Base-by-base conservation (phyloP, 495 filamentous ascomycete genomes). In the Aspergillus egyptiacus region DNA sequence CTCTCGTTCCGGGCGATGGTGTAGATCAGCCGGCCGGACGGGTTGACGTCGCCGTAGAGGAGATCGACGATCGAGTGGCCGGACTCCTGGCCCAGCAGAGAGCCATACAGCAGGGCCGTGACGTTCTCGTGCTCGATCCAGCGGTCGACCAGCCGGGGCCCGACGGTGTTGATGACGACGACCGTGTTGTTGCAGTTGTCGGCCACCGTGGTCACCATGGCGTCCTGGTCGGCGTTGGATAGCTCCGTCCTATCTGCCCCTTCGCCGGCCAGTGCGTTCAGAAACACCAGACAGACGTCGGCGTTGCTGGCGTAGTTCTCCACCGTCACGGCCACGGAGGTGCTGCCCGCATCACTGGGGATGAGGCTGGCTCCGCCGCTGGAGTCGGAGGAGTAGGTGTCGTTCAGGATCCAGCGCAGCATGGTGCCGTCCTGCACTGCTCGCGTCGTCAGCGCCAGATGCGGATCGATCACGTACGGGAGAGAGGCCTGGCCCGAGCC, bases 21-120 rank as follows among this genome's bases (percentile, higher is more conserved):
- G 56, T 89, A 89, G 0, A 83, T 82, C 3, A 90, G 70, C 30
- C 83, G 79, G 14, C 85, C 86, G 1, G 73, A 81, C 0, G 76
- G 77, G 28, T 73, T 78, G 9, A 64, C 60, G n/a, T 70, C 62
- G 10, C 83, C 83, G 59, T 83, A 85, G 1, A 87, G 64, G 13
- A 87, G 56, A 5, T 74, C 65, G 2, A 75, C 69, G 4, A 85
- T 57, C 0, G 81, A 72, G 17, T 69, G 70, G 1, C 82, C 82
- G 5, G 71, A 74, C 46, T 81, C 79, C 54, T 85, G 75, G 5
- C 83, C 82, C 0, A 81, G 20, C 74, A 72, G 49, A 75, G 76
- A 20, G 70, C 81, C 41, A 74, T 77, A 75, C 33, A 85, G 64
- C 25, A 86, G 62, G 0, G 76, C 81, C 2, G 78, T 84, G 19